Evolutionary conservation across 305 asterid species (phyloP), one percentile per base, ranked within the genome.

Genomic region (Coffea humblotiana): DNA sequence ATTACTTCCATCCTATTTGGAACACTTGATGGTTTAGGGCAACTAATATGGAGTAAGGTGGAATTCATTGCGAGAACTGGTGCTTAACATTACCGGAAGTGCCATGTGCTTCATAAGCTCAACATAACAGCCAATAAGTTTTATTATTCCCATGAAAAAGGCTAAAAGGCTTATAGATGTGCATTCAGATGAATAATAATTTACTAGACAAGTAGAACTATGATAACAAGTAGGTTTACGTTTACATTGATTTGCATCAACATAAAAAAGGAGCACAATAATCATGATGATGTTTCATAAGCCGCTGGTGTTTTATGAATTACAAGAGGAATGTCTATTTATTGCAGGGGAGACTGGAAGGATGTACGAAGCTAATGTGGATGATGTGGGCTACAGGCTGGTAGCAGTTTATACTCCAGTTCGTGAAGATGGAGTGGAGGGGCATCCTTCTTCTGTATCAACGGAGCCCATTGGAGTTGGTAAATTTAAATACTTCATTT

Each of bases 361-460:
- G 88, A 96, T 94, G 98, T 96, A 96, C 29, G 99, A 96, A 92
- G 96, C 99, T 71, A 96, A 96, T 82, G 99, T 96, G 82, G 99
- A 96, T 86, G 99, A 96, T 71, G 99, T 96, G 69, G 98, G 98
- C 73, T 96, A 96, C 90, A 86, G 98, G 87, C 90, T 96, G 76
- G 98, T 96, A 66, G 99, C 94, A 70, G 80, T 94, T 77, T 96
- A 93, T 79, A 93, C 98, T 68, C 99, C 99, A 77, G 88, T 94
- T 72, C 88, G 99, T 88, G 99, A 96, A 63, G 99, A 96, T 73
- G 99, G 99, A 78, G 86, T 89, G 29, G 99, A 96, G 90, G 99
- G 99, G 80, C 93, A 87, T 35, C 96, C 99, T 27, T 89, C 92
- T 77, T 96, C 99, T 81, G 97, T 97, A 81, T 96, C 99, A 56